Percentiles rank a stretch among this genome's conserved stretches.
Evolutionary conservation across 1,139 yeast species (phyloP).

Genomic region (Meyerozyma guilliermondii): DNA sequence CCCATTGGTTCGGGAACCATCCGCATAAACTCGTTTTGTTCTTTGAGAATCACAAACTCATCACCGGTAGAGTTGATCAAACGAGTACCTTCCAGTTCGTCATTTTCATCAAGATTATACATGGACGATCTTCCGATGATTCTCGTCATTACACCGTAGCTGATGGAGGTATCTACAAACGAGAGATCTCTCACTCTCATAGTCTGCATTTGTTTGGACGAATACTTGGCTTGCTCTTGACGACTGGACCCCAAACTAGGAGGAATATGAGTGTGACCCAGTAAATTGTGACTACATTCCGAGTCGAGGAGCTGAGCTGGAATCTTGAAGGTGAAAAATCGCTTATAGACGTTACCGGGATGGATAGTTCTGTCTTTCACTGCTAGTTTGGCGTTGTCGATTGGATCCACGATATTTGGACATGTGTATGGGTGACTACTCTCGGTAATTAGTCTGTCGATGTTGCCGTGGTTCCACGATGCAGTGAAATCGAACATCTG

Average conservation of each 20-base stretch:
- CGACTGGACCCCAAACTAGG: not conserved
- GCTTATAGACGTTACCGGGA: constrained; percentile 7
- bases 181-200: constrained; percentile 13
- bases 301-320: constrained; percentile 6
- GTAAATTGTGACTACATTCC: constrained; percentile 1
- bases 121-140: constrained; percentile 18
- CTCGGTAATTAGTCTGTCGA: constrained; percentile 31
- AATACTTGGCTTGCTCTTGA: not conserved
- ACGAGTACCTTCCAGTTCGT: constrained; percentile 17
- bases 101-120: constrained; percentile 17
- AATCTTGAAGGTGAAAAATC: constrained; percentile 6
- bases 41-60: constrained; percentile 38
- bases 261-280: constrained; percentile 1
- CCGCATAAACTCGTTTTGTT: constrained; percentile 23
- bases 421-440: constrained; percentile 14
- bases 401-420: constrained; percentile 17
- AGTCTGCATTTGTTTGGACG: too few relatives aligned
- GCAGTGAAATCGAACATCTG: constrained; percentile 16
- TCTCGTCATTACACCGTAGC: constrained; percentile 18
- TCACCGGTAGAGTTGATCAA: constrained; percentile 36
- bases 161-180: constrained; percentile 11
- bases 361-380: constrained; percentile 6
- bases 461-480: constrained; percentile 16
- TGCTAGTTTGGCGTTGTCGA: constrained; percentile 20
- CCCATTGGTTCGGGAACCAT: constrained; percentile 21